Base-by-base conservation (phyloP, 1,139 yeast genomes). In the Sugiyamaella grinbergsii region DNA sequence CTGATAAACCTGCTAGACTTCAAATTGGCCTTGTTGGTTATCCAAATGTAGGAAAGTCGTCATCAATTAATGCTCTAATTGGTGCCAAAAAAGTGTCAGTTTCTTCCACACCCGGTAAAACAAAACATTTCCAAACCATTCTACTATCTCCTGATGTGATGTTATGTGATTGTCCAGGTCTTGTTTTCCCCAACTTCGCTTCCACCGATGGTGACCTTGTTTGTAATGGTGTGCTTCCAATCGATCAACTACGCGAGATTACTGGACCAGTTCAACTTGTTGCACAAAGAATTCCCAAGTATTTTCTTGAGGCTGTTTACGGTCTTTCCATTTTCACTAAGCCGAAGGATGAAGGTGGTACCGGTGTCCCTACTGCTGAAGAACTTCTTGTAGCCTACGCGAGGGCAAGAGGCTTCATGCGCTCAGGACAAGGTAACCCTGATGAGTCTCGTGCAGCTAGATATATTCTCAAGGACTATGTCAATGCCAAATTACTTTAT, bases 81-180 rank as follows among this genome's bases (percentile, higher is more conserved):
- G 98, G 98, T 18, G 83, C 97, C 22, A 94, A 94, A 66, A 91
- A 89, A 67, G 99, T 94, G 10, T 90, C 98, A 0, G 98, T 94
- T 34, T 93, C 98, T 1, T 78, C 98, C 1, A 94, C 98, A 0
- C 99, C 99, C 5, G 99, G 99, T 74, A 94, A 94, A 69, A 94
- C 99, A 15, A 94, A 94, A 69, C 99, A 94, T 76, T 94, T 94
- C 77, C 99, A 94, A 74, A 94, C 99, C 1, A 90, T 94, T 56
- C 81, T 83, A 63, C 78, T 94, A 42, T 82, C 96, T 0, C 86
- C 85, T 45, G 78, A 85, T 41, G 95, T 93, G 6, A 77, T 89
- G 59, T 76, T 94, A 49, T 93, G 98, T 72, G 99, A 94, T 77
- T 94, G 99, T 77, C 99, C 99, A 1, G 99, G 99, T 78, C 77